phyloP scores from a whole-genome alignment of 2,329 filamentous ascomycete genomes.

The Biscogniauxia marginata region DNA sequence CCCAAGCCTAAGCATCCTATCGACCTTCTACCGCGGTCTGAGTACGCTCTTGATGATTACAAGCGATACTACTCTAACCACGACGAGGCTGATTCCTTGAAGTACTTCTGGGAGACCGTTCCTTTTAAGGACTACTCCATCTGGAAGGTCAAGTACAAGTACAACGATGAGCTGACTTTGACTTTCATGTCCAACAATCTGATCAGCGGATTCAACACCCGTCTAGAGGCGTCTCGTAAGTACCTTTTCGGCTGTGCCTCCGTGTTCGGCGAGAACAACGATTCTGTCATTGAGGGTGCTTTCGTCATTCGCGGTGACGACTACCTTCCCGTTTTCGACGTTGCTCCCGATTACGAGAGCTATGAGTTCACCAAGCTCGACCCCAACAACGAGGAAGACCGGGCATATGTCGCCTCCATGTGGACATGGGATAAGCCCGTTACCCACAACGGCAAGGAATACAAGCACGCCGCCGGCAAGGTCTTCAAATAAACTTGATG shows the following conservation, averaged over 20 bases:
- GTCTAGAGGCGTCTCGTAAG: slow-evolving; percentile 97
- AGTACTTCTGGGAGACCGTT: slow-evolving; percentile 98
- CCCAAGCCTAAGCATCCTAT: slow-evolving; percentile 98
- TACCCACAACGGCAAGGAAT: slow-evolving; percentile 80
- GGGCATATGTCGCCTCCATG: slow-evolving; percentile 77
- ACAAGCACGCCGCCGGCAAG: slow-evolving; percentile 87
- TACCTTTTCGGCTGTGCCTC: slow-evolving; percentile 90
- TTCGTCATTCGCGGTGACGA: slow-evolving; percentile 95
- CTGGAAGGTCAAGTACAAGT: slow-evolving; percentile 96
- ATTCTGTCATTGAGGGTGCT: slow-evolving; percentile 88
- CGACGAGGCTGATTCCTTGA: slow-evolving; percentile 79
- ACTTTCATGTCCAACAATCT: slow-evolving; percentile 99
- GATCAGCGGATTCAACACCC: slow-evolving; percentile 95
- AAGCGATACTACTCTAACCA: slow-evolving; percentile 99
- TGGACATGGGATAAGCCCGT: slow-evolving; percentile 93
- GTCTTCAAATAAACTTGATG: slow-evolving; percentile 87
- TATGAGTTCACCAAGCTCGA: slow-evolving; percentile 98
- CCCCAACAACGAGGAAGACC: slow-evolving; percentile 79
- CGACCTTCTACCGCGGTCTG: slow-evolving; percentile 76
- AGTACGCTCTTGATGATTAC: slow-evolving; percentile 89
- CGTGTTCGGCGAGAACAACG: slow-evolving; percentile 85
- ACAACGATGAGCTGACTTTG: slow-evolving; percentile 95
- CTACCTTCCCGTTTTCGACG: slow-evolving; percentile 81
- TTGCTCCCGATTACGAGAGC: slow-evolving; percentile 95
- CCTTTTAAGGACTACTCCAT: slow-evolving; percentile 95